Percentiles rank a stretch among this genome's conserved stretches.
phyloP scores from a whole-genome alignment of 139 green algal genomes.

The Pleodorina starrii region DNA sequence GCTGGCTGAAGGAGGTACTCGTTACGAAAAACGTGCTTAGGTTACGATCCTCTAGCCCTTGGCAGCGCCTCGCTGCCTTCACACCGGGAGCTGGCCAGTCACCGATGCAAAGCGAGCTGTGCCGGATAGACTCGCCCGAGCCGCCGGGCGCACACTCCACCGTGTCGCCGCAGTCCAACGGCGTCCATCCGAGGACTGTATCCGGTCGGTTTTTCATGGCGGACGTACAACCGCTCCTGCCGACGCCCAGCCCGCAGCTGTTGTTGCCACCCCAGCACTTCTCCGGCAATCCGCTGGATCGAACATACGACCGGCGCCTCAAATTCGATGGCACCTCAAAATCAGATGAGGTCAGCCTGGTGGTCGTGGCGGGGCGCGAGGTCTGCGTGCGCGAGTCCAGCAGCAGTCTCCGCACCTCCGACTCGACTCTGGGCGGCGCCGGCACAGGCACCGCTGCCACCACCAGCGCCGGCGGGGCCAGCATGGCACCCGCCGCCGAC shows the following conservation, averaged over 20 bases:
- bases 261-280: constrained; percentile 53
- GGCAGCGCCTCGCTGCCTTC: no score
- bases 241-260: neutral
- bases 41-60: no score
- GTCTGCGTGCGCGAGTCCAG: constrained; percentile 57
- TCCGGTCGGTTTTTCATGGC: neutral
- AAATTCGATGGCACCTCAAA: constrained; percentile 56
- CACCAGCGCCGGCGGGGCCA: constrained; percentile 17
- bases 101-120: neutral
- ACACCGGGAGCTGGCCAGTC: neutral
- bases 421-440: neutral
- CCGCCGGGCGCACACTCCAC: neutral
- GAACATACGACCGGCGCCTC: constrained; percentile 39
- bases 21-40: no score
- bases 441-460: neutral
- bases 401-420: neutral
- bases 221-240: neutral
- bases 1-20: no score
- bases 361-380: constrained; percentile 65
- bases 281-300: constrained; percentile 59
- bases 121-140: constrained; percentile 7
- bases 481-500: constrained; percentile 30
- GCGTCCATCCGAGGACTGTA: neutral
- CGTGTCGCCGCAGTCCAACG: neutral
- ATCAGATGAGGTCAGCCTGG: constrained; percentile 61